Base-by-base conservation (phyloP, 108 stramenopile species). In the Mayamaea pseudoterrestris region DNA sequence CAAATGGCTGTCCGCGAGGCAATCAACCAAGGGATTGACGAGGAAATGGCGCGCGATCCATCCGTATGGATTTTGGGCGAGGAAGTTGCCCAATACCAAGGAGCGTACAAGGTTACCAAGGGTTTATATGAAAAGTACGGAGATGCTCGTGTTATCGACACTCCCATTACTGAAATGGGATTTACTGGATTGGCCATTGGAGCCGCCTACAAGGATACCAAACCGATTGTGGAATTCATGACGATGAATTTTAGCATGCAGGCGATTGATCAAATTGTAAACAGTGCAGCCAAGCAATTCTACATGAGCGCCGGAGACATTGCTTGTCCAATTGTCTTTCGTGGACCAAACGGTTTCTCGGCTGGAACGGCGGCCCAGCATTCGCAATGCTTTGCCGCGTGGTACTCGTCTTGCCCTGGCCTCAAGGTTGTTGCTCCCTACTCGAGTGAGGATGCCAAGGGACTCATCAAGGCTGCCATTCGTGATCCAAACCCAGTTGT, bases 221-320 rank as follows among this genome's bases (percentile, higher is more conserved):
- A 71, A 45, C 98, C 98, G 25, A 74, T 99, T 44, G 83, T 98
- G 22, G 98, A 99, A 75, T 99, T 98, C 75, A 99, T 99, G 98
- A 99, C 98, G 17, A 93, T 90, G 68, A 99, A 99, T 69, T 99
- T 99, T 62, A 82, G 91, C 41, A 93, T 99, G 90, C 98, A 99
- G 60, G 98, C 98, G 25, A 97, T 99, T 57, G 98, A 99, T 76
- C 96, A 99, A 57, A 73, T 99, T 53, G 62, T 99, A 28, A 99
- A 97, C 56, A 78, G 79, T 25, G 96, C 95, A 8, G 98, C 98
- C 47, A 99, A 99, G 71, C 94, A 95, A 68, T 93, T 91, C 50
- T 98, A 99, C 83, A 99, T 98, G 98, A 74, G 69, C 44, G 95
- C 81, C 31, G 98, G 96, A 30, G 77, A 95, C 55, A 60, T 94